Evolutionary conservation across 2,329 filamentous ascomycete genomes (phyloP).

Genomic region (Botryotinia narcissicola): DNA sequence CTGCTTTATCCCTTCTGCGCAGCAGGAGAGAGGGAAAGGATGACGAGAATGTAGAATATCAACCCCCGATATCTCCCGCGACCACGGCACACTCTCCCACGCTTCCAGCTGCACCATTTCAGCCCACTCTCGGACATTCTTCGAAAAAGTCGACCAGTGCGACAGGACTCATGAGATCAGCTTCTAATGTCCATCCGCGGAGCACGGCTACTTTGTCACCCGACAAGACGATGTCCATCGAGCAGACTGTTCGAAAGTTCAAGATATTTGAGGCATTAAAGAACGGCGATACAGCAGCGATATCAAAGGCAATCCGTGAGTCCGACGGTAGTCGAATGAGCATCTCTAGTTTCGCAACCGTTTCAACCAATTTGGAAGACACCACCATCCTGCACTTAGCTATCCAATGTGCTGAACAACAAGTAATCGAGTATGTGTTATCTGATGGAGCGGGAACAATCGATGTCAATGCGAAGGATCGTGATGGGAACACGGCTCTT

Average conservation of each 20-base stretch:
- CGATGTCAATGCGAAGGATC: slow-evolving; percentile 86
- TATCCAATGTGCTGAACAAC: slow-evolving; percentile 89
- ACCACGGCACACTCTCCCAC: slow-evolving; percentile 31
- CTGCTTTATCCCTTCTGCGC: slow-evolving; percentile 53
- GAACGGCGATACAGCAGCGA: slow-evolving; percentile 85
- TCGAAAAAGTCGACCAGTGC: slow-evolving; percentile 35
- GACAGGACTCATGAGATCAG: slow-evolving; percentile 35
- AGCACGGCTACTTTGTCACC: slow-evolving; percentile 26
- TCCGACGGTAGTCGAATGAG: slow-evolving; percentile 45
- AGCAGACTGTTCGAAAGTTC: slow-evolving; percentile 93
- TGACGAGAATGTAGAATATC: slow-evolving; percentile 37
- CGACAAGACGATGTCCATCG: slow-evolving; percentile 56
- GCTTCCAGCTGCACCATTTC: slow-evolving; percentile 26
- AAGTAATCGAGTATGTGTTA: slow-evolving; percentile 92
- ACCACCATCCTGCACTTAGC: slow-evolving; percentile 91
- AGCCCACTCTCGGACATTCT: slow-evolving; percentile 30
- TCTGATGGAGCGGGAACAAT: slow-evolving; percentile 66
- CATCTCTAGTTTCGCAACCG: slow-evolving; percentile 42
- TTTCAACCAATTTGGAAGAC: slow-evolving; percentile 59
- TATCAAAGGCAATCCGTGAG: slow-evolving; percentile 80
- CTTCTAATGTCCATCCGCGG: slow-evolving; percentile 5
- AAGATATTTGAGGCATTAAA: slow-evolving; percentile 89
- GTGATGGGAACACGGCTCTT: slow-evolving; percentile 90
- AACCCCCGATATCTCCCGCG: slow-evolving; percentile 31
- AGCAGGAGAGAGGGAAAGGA: slow-evolving; percentile 43